Evolutionary conservation across 2,329 filamentous ascomycete species (phyloP).

Genomic region (Exophiala lecanii-corni): DNA sequence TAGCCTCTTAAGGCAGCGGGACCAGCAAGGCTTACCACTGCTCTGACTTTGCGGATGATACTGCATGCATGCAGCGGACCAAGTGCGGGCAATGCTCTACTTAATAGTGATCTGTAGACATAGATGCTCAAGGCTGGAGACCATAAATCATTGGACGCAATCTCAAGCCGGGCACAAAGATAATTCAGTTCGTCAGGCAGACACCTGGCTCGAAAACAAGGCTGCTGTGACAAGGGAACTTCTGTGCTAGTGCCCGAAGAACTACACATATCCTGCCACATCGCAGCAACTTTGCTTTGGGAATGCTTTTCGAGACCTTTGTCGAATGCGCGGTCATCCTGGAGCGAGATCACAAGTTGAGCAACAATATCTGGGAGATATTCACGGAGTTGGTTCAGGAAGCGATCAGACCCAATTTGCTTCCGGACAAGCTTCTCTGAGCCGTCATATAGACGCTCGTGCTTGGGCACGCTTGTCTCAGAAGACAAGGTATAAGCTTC

Average conservation of each 20-base stretch:
- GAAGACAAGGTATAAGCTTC: constrained; percentile 80
- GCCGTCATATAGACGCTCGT: constrained; percentile 47
- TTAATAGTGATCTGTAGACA: constrained; percentile 71
- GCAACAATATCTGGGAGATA: constrained; percentile 75
- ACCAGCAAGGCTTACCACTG: constrained; percentile 75
- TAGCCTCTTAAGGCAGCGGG: constrained; percentile 69
- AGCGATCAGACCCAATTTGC: constrained; percentile 62
- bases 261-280: constrained; percentile 62
- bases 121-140: constrained; percentile 68
- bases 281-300: constrained; percentile 1
- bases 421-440: constrained; percentile 63
- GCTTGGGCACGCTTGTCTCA: constrained; percentile 54
- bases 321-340: constrained; percentile 71
- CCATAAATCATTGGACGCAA: constrained; percentile 65
- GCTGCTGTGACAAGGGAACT: constrained; percentile 77
- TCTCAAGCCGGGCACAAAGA: constrained; percentile 68
- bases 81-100: constrained; percentile 74
- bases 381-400: constrained; percentile 58
- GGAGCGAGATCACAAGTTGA: constrained; percentile 69
- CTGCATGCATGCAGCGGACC: constrained; percentile 84
- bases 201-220: constrained; percentile 74
- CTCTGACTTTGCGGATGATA: constrained; percentile 76
- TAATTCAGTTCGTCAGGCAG: constrained; percentile 71
- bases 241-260: constrained; percentile 61
- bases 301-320: constrained; percentile 59